These are phyloP conservation scores for Coemansia sp. DNA, from an alignment of 192 early-diverging fungal genomes.

Conservation along the genomic window DNA sequence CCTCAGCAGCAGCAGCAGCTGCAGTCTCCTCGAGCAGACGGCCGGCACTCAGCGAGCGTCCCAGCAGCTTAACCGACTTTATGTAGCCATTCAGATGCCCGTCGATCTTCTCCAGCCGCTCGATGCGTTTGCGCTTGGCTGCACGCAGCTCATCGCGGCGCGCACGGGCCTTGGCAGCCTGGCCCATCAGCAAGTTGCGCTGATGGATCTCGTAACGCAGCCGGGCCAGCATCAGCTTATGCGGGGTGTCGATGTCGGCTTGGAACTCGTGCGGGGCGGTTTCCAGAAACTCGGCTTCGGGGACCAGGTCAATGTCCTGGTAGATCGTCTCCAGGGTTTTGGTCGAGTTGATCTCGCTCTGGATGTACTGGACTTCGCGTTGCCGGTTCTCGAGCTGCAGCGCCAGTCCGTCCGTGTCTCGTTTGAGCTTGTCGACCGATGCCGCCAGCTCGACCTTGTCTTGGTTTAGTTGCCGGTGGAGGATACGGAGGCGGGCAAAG, in stretches of 20 bases:
- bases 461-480: constrained; percentile 42
- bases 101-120: constrained; percentile 46
- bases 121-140: constrained; percentile 39
- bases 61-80: constrained; percentile 30
- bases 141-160: constrained; percentile 34
- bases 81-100: constrained; percentile 31
- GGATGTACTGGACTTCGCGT: constrained; percentile 35
- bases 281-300: constrained; percentile 34
- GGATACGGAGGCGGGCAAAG: constrained; percentile 32
- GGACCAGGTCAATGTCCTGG: constrained; percentile 38
- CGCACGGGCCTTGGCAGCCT: constrained; percentile 12
- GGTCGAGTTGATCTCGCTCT: constrained; percentile 42
- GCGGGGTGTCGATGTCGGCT: constrained; percentile 25
- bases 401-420: constrained; percentile 30
- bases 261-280: constrained; percentile 32
- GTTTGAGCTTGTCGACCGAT: constrained; percentile 30
- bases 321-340: constrained; percentile 48
- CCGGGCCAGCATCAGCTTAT: constrained; percentile 49
- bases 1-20: constrained; percentile 4
- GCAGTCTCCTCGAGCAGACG: background rate
- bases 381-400: constrained; percentile 36
- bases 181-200: constrained; percentile 28
- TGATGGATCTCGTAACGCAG: constrained; percentile 48
- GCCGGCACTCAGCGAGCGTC: constrained; percentile 16
- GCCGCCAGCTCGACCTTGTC: constrained; percentile 20